Percentiles rank a stretch among this genome's conserved stretches.
These are phyloP conservation scores for Fraxinus dipetala DNA, from an alignment of 305 asterid genomes.

Conservation along the genomic window DNA sequence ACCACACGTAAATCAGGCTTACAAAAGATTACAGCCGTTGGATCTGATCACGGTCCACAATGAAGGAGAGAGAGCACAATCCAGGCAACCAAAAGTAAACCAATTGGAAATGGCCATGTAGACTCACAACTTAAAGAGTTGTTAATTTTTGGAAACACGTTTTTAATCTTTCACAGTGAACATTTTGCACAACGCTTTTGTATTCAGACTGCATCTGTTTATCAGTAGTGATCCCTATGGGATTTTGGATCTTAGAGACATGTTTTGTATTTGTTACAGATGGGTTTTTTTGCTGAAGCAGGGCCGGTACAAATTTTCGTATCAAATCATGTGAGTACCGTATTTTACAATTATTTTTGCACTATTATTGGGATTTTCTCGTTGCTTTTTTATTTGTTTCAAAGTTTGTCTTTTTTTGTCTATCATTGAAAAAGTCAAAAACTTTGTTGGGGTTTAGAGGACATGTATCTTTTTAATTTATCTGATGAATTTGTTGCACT, in stretches of 20 bases:
- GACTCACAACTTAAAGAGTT: too few species aligned
- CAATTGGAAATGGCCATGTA: too few species aligned
- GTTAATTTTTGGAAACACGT: too few species aligned
- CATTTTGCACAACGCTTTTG: background rate
- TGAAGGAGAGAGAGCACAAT: too few species aligned
- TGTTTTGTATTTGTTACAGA: slow-evolving; percentile 44
- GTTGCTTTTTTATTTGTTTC: background rate
- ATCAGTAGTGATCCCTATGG: background rate
- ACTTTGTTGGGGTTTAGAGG: background rate
- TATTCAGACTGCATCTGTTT: background rate
- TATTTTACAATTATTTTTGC: background rate
- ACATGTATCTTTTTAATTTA: background rate
- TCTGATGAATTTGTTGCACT: background rate
- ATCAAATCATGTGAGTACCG: slow-evolving; percentile 75
- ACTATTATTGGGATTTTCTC: background rate
- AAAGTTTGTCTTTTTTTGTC: background rate
- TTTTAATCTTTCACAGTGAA: background rate
- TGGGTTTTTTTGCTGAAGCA: slow-evolving; percentile 97
- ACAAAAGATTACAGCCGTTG: too few species aligned
- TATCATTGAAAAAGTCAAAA: background rate
- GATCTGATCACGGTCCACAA: too few species aligned
- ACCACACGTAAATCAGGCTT: too few species aligned
- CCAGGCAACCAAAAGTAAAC: too few species aligned
- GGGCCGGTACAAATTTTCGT: slow-evolving; percentile 95
- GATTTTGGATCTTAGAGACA: background rate